Evolutionary conservation across 2,329 filamentous ascomycete species (phyloP).

Genomic region (Aureobasidium sp.): DNA sequence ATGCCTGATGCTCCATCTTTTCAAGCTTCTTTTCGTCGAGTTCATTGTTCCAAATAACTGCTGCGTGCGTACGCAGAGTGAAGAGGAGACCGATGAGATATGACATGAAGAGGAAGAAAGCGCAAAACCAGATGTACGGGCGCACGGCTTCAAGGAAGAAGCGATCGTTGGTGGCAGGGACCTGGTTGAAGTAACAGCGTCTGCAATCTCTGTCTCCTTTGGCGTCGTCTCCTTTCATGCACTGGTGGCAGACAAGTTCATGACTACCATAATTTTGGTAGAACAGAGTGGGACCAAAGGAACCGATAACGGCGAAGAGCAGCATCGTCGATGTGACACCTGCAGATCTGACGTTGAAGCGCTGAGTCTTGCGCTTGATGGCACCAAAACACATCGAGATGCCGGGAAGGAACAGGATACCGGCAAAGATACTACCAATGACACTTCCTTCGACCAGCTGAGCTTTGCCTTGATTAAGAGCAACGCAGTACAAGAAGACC

Average conservation of each 20-base stretch:
- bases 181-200: constrained; percentile 88
- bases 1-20: constrained; percentile 31
- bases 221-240: constrained; percentile 46
- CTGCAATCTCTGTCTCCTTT: constrained; percentile 62
- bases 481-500: constrained; percentile 94
- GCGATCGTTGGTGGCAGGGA: constrained; percentile 71
- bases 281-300: constrained; percentile 92
- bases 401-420: constrained; percentile 88
- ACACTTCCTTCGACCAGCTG: constrained; percentile 93
- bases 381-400: constrained; percentile 98
- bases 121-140: constrained; percentile 87
- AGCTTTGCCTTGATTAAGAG: constrained; percentile 84
- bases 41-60: constrained; percentile 92
- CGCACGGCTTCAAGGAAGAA: constrained; percentile 89
- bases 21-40: constrained; percentile 42
- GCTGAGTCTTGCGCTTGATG: constrained; percentile 93
- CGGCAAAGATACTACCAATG: constrained; percentile 95
- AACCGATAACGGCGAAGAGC: constrained; percentile 88
- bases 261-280: constrained; percentile 99
- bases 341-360: constrained; percentile 94
- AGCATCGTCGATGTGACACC: constrained; percentile 98
- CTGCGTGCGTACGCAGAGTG: constrained; percentile 89
- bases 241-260: constrained; percentile 74
- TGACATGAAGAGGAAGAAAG: constrained; percentile 77
- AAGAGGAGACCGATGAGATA: constrained; percentile 94